Evolutionary conservation across 345 rosid species (phyloP).

Genomic region (Syzygium aromaticum): DNA sequence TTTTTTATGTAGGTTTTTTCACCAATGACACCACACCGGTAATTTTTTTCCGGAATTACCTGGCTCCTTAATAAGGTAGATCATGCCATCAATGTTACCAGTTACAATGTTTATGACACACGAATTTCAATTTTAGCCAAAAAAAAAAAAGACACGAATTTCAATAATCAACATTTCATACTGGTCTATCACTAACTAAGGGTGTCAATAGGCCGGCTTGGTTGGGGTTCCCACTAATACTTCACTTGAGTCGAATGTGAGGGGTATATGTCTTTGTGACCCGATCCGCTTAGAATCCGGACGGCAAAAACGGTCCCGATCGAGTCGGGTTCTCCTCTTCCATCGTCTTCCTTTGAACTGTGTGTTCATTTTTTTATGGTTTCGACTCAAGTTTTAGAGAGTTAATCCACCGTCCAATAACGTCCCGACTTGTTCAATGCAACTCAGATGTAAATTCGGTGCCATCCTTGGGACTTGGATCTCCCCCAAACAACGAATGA

Average conservation of each 20-base stretch:
- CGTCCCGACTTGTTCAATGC: background rate
- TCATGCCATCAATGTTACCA: background rate
- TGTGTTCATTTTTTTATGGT: background rate
- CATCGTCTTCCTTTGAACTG: background rate
- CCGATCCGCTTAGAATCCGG: background rate
- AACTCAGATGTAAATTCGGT: background rate
- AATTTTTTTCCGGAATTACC: background rate
- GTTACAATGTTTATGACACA: background rate
- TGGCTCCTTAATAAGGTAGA: background rate
- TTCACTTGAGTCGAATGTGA: background rate
- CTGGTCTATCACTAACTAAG: background rate
- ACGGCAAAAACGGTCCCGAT: rapidly evolving
- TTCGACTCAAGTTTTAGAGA: background rate
- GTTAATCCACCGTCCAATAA: background rate
- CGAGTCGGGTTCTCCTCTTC: background rate
- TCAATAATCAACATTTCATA: background rate
- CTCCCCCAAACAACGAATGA: background rate
- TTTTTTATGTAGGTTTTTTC: background rate
- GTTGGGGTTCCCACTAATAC: background rate
- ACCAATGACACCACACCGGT: background rate
- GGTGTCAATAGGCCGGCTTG: background rate
- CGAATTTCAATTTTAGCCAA: background rate
- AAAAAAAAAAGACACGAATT: background rate
- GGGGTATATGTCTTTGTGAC: background rate
- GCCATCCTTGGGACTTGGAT: background rate